Evolutionary conservation across 2,329 filamentous ascomycete species (phyloP).

Genomic region (Xylariales sp.): DNA sequence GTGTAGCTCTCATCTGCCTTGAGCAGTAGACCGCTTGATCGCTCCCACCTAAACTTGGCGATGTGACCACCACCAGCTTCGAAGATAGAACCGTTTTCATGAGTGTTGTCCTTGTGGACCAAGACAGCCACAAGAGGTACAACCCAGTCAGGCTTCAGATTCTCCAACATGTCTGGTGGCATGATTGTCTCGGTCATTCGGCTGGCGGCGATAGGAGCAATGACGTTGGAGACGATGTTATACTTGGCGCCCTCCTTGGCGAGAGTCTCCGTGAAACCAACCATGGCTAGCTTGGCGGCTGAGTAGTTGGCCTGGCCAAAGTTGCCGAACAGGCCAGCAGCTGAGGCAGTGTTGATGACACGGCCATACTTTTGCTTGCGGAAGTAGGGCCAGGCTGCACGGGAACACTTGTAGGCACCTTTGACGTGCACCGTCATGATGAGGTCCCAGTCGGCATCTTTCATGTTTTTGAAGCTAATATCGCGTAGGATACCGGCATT

Average conservation of each 20-base stretch:
- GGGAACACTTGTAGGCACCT: slow-evolving; percentile 94
- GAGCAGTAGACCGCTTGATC: slow-evolving; percentile 86
- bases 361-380: slow-evolving; percentile 98
- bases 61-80: slow-evolving; percentile 93
- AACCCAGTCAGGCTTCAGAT: slow-evolving; percentile 92
- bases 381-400: slow-evolving; percentile 97
- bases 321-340: slow-evolving; percentile 92
- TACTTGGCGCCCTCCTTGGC: slow-evolving; percentile 98
- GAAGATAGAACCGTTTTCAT: slow-evolving; percentile 89
- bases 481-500: slow-evolving; percentile 97
- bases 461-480: slow-evolving; percentile 99
- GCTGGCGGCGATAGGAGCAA: slow-evolving; percentile 94
- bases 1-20: slow-evolving; percentile 91
- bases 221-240: slow-evolving; percentile 95
- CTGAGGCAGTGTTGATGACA: slow-evolving; percentile 97
- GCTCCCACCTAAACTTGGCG: slow-evolving; percentile 95
- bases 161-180: slow-evolving; percentile 90
- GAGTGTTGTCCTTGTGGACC: slow-evolving; percentile 84
- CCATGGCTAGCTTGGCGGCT: slow-evolving; percentile 93
- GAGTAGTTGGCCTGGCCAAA: slow-evolving; percentile 98
- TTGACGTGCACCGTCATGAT: slow-evolving; percentile 92
- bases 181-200: slow-evolving; percentile 96
- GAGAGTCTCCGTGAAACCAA: slow-evolving; percentile 97
- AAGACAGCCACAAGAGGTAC: slow-evolving; percentile 91
- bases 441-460: slow-evolving; percentile 95